Base-by-base conservation (phyloP, 352 stramenopile genomes). In the Phytophthora sojae region DNA sequence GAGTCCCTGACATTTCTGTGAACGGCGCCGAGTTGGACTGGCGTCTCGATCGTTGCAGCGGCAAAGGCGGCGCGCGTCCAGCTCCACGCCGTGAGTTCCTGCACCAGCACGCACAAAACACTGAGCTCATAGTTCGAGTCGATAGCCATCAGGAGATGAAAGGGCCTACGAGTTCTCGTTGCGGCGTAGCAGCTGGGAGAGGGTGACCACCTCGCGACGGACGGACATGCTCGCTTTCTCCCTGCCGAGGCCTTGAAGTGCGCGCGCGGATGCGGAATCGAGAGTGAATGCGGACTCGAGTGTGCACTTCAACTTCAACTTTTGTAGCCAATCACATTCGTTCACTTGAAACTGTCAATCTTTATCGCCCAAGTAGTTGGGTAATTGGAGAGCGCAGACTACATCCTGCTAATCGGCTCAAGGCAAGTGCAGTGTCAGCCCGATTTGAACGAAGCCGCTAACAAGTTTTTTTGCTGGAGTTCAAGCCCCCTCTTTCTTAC, bases 151-250 rank as follows among this genome's bases (percentile, higher is more conserved):
- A 44, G 14, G 35, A 42, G 21, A 57, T 45, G 56, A 21, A 53
- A 29, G 57, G 49, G 23, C 59, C 21, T 73, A 84, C 73, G 75
- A 62, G 39, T 77, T 78, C 60, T 90, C 59, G 52, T 74, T 69
- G 53, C 71, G 75, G 47, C 85, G 84, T 29, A 94, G 79, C 6
- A 94, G 71, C 75, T 92, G 80, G 29, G 86, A 91, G 58, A 94
- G 83, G 29, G 86, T 89, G 42, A 94, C 68, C 25, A 94, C 79
- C 57, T 94, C 86, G 49, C 80, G 76, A 32, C 79, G 86, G 57
- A 93, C 72, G 17, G 83, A 77, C 86, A 94, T 94, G 26, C 21
- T 42, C 17, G 30, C 15, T 45, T 23, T 17, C n/a, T 37, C 50
- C 54, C 23, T 63, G n/a, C 39, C 45, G 25, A 17, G 8, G 50